Base-by-base conservation (phyloP, 768 basidiomycete genomes). In the Leccinum olivaceopallidum region DNA sequence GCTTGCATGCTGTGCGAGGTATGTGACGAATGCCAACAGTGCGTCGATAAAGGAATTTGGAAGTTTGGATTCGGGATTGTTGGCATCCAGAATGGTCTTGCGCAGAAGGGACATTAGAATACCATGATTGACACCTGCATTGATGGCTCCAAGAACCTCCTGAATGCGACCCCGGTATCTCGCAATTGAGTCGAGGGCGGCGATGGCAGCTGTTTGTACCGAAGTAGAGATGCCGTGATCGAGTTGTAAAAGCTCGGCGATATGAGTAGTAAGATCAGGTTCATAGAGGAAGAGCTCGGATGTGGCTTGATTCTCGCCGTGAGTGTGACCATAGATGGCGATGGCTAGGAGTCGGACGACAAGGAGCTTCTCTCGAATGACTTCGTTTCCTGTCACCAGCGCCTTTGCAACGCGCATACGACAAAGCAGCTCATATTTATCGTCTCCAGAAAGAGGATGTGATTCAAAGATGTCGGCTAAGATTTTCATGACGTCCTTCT, bases 91-190 rank as follows among this genome's bases (percentile, higher is more conserved):
- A 18, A 93, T 88, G 24, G 91, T 90, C 75, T 87, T 89, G 62
- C 95, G 85, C 57, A 98, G 81, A 37, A 95, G 79, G 30, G 90
- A 88, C 88, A 98, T 93, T 26, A 99, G 74, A 44, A 94, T 89
- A 13, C 97, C 97, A 69, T 98, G 97, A 68, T 94, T 97, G 57
- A 98, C 94, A 49, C 94, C 94, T 26, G 94, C 95, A 71, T 97
- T 97, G 39, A 98, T 84, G 2, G 95, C 89, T 5, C 89, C 88
- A 51, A 97, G 75, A 42, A 96, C 93, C 70, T 98, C 97, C 66
- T 87, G 85, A 37, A 92, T 82, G 71, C 89, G 93, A 61, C 78
- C 80, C 61, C 93, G 85, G 72, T 96, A 95, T 62, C 94, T 82
- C 13, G 88, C 89, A 59, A 96, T 83, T 14, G 92, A 92, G 72